Percentiles rank a stretch among this genome's conserved stretches.
phyloP scores from a whole-genome alignment of 495 filamentous ascomycete species.

The Talaromyces adpressus region DNA sequence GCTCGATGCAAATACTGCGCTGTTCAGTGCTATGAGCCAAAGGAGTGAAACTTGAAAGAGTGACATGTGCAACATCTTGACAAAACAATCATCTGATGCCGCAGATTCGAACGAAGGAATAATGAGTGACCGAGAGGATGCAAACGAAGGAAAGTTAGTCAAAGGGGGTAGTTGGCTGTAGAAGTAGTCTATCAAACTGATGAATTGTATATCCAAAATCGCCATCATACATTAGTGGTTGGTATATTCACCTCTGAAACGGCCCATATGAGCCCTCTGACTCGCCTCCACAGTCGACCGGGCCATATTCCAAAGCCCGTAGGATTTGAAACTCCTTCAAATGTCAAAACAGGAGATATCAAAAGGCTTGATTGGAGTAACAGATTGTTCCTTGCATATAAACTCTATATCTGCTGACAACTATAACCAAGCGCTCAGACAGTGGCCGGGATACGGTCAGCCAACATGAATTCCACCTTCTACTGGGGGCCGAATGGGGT shows the following conservation, averaged over 20 bases:
- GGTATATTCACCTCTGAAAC: not conserved
- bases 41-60: not conserved
- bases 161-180: not conserved
- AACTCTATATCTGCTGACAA: not conserved
- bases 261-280: not conserved
- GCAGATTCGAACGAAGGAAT: not conserved
- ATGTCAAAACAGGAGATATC: not conserved
- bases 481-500: not conserved
- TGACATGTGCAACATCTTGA: not conserved
- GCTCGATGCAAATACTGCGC: not conserved
- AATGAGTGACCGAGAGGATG: not conserved
- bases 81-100: not conserved
- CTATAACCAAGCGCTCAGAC: not conserved
- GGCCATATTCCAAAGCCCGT: not conserved
- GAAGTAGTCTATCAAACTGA: not conserved
- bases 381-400: not conserved
- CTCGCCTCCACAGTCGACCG: not conserved
- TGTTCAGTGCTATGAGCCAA: not conserved
- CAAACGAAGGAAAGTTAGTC: too few species aligned
- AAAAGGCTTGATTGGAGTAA: not conserved
- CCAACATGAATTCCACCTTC: not conserved
- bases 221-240: not conserved
- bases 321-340: not conserved
- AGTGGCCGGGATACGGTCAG: not conserved
- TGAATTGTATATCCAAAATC: not conserved